Evolutionary conservation across 768 basidiomycete species (phyloP).

Genomic region (Hemileccinum rubropunctum): DNA sequence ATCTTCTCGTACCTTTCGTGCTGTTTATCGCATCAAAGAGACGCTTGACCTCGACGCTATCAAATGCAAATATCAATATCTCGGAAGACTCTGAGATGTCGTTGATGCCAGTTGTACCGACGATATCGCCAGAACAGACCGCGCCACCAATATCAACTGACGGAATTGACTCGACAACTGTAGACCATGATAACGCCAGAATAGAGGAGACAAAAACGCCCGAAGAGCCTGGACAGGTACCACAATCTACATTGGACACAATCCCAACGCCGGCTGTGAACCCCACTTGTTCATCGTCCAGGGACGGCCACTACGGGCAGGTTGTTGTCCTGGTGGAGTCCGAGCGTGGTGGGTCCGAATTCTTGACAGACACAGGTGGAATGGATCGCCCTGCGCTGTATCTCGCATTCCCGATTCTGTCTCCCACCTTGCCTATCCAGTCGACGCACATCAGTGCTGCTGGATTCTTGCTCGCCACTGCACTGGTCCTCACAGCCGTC

Average conservation of each 20-base stretch:
- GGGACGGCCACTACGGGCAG: constrained; percentile 19
- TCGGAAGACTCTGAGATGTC: not conserved
- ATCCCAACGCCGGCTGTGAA: constrained; percentile 14
- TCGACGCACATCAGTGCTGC: constrained; percentile 13
- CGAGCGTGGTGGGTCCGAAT: no score
- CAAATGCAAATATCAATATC: constrained; percentile 8
- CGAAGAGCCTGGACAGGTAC: not conserved
- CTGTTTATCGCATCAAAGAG: constrained; percentile 19
- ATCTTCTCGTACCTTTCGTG: constrained; percentile 23
- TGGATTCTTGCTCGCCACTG: constrained; percentile 1
- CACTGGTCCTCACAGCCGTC: constrained; percentile 16
- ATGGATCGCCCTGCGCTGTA: no score
- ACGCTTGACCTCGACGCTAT: constrained; percentile 17
- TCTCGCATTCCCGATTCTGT: constrained; percentile 18
- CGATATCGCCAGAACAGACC: not conserved
- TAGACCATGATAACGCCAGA: not conserved
- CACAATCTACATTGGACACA: not conserved
- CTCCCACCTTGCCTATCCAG: constrained; percentile 2
- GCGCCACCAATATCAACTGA: not conserved
- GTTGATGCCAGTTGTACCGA: not conserved
- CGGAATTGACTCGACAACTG: constrained; percentile 13
- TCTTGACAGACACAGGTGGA: no score
- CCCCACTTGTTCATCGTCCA: constrained; percentile 17
- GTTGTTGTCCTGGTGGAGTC: not conserved
- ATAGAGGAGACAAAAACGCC: constrained; percentile 1